Conservation (phyloP, 2,329 filamentous ascomycete genomes). For the Trichophyton mentagrophytes region DNA sequence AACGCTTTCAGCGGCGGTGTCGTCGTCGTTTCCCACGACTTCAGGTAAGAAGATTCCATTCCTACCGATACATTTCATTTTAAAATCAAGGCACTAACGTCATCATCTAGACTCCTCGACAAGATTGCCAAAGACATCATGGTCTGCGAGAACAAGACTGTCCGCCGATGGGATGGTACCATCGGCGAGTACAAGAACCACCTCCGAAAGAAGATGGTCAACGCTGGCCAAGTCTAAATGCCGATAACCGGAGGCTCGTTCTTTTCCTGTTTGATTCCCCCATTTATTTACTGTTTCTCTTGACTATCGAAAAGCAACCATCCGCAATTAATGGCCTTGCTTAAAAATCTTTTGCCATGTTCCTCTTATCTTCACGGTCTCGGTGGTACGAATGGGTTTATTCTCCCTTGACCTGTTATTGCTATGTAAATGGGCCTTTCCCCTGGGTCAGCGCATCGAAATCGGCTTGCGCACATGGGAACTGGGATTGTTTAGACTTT, state of each 20-base stretch:
- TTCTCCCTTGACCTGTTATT: neutral
- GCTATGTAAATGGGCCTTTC: neutral
- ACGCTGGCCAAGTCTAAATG: slow-evolving; percentile 64
- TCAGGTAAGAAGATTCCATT: slow-evolving; percentile 59
- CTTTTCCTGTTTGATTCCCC: slow-evolving; percentile 5
- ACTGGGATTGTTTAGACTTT: neutral
- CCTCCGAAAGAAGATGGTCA: slow-evolving; percentile 97
- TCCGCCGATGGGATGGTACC: slow-evolving; percentile 72
- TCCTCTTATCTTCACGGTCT: neutral
- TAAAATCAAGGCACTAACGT: slow-evolving; percentile 9
- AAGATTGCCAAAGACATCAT: slow-evolving; percentile 99
- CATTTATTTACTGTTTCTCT: slow-evolving; percentile 2
- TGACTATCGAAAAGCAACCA: neutral
- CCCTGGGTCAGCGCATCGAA: neutral
- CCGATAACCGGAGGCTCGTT: neutral
- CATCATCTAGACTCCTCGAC: slow-evolving; percentile 65
- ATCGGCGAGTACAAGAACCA: slow-evolving; percentile 98
- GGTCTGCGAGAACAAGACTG: slow-evolving; percentile 96
- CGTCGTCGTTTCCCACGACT: slow-evolving; percentile 96
- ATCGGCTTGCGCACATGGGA: neutral
- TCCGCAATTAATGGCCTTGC: neutral
- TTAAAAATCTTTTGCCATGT: neutral
- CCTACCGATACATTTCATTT: neutral
- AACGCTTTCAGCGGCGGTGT: slow-evolving; percentile 94
- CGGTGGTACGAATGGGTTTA: neutral